Evolutionary conservation across 129 eudicot genomes (phyloP), one percentile per base, ranked within the genome.

Genomic region (Erigeron canadensis): DNA sequence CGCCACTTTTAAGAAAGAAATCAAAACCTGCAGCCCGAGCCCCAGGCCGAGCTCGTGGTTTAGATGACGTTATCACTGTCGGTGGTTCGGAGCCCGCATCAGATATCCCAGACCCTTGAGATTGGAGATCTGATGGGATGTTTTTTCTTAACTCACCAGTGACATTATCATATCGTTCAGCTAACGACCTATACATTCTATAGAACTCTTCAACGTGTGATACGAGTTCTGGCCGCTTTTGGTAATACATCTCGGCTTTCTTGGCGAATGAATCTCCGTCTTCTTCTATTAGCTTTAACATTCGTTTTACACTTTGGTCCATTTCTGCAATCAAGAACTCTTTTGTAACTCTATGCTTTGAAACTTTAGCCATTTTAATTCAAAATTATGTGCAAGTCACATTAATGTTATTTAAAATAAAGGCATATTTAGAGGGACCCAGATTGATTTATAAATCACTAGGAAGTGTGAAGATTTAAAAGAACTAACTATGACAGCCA

Each of bases 201-300:
- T 93, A 86, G 48, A 93, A 86, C 43, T 93, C 98, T 84, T 93
- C 95, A 1, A 89, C 92, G 23, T 84, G 92, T 40, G 77, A 41
- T 7, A 93, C 50, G 18, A 93, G 73, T 71, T 85, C 85, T 0
- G 98, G 98, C 72, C 98, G 63, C 73, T 80, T 89, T 82, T 87
- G 85, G 68, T 93, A 93, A 79, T 93, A 93, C 95, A 93, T 85
- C 63, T 93, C 95, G 22, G 96, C 98, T 82, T 84, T 93, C 50
- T 89, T 93, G 46, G 98, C 92, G 40, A 93, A 89, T 1, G 98
- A 81, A 67, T 93, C 98, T 8, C 90, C 98, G 50, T 89, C 98
- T 28, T 87, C 90, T 79, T 93, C 98, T 6, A 93, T 89, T 59
- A 93, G 95, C 37, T 93, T 93, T 44, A 89, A 58, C 96, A 93